Base-by-base conservation (phyloP, 148 eudicot species). In the Camellia granthamiana region DNA sequence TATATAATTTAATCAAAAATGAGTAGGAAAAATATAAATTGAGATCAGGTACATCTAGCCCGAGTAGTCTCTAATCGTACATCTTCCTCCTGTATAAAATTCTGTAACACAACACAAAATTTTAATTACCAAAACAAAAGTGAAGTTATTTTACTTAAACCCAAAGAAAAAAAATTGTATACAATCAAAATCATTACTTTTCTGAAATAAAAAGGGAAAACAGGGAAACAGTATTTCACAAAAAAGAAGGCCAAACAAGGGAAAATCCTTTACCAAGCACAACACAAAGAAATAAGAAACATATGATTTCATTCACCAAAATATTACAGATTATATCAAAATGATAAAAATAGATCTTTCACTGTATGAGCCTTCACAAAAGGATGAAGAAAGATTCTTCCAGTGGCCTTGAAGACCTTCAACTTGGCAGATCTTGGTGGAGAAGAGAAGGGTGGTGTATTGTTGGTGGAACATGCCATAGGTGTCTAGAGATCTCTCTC, bases 41-140 rank as follows among this genome's bases (percentile, higher is more conserved):
- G 75, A 71, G 74, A 77, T 44, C 18, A 73, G 59, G 70, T 90
- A 93, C 97, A 92, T 92, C 93, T 83, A 79, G 94, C 89, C 84
- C 91, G 90, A n/a, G 85, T 87, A 15, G 96, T 69, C 81, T 93
- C 96, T 74, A 93, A 68, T 65, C 81, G 83, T 63, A 81, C 80
- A 86, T 87, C 91, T 77, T 91, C 94, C 63, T 84, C 91, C 13
- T 83, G 90, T 47, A 80, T 54, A 78, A 74, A 83, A 79, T 89
- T 87, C 96, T 92, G 93, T 69, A 73, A 82, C 30, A 78, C n/a
- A 73, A 10, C 30, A 52, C 38, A 30, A n/a, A 3, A 70, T 75
- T 14, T 30, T 5, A 30, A 68, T 69, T 54, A 78, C 38, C 10
- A 49, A 6, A 15, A 43, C n/a, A n/a, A 6, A n/a, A 78, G 51